A percentile compares a stretch with the other conserved stretches of the same genome.
Conservation (phyloP, 306 rosid species). For the Potentilla sterilis region DNA sequence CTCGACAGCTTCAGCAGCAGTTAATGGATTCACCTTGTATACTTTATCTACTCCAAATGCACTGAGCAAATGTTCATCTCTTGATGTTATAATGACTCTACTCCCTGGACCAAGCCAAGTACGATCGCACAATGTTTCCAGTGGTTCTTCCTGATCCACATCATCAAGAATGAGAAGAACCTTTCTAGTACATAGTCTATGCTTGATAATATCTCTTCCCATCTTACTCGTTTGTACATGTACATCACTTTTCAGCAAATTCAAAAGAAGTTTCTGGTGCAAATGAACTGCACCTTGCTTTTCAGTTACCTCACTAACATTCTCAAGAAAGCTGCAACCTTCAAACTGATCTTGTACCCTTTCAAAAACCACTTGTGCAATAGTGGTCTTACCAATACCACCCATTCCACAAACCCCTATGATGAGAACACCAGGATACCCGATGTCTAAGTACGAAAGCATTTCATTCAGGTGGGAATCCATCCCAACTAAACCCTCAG, state of each 20-base stretch:
- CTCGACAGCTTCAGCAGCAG: neutral
- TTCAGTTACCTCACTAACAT: slow-evolving; percentile 5
- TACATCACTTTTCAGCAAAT: neutral
- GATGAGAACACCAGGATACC: neutral
- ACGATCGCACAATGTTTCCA: neutral
- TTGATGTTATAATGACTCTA: slow-evolving; percentile 12
- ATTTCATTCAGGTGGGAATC: neutral
- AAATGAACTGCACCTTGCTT: neutral
- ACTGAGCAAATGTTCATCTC: slow-evolving; percentile 18
- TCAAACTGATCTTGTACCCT: neutral
- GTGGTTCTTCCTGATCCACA: slow-evolving; percentile 1
- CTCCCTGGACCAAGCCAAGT: slow-evolving; percentile 20
- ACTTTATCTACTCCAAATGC: neutral
- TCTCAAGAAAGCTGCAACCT: neutral
- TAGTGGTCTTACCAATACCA: slow-evolving; percentile 15
- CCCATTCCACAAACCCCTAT: slow-evolving; percentile 16
- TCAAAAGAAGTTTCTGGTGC: slow-evolving; percentile 1
- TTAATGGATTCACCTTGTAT: neutral
- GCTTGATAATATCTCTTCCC: slow-evolving; percentile 3
- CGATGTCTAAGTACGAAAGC: neutral
- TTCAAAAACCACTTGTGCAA: neutral
- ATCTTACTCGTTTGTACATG: neutral
- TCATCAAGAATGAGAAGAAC: slow-evolving; percentile 25
- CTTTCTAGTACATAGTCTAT: neutral
- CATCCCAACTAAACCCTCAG: neutral